Conservation (phyloP, 2,329 filamentous ascomycete genomes). For the Fusarium phyllophilum region DNA sequence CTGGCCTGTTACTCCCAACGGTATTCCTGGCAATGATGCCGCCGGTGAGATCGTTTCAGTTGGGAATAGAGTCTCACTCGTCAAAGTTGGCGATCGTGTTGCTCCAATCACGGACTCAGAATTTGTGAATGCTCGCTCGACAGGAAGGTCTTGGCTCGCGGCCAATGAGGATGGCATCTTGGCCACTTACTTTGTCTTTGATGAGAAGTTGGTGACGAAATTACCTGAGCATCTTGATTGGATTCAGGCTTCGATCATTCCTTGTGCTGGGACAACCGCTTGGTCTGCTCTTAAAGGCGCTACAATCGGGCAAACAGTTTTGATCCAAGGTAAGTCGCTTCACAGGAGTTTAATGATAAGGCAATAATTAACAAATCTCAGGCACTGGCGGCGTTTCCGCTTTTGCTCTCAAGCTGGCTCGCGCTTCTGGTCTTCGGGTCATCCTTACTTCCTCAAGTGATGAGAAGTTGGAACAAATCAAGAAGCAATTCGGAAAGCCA, state of each 20-base stretch:
- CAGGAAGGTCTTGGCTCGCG: slow-evolving; percentile 54
- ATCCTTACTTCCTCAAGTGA: slow-evolving; percentile 64
- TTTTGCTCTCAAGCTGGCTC: slow-evolving; percentile 56
- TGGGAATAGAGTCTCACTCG: slow-evolving; percentile 47
- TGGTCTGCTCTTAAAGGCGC: slow-evolving; percentile 56
- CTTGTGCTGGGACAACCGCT: slow-evolving; percentile 57
- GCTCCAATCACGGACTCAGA: slow-evolving; percentile 53
- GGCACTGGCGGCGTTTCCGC: slow-evolving; percentile 55
- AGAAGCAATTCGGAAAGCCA: slow-evolving; percentile 53
- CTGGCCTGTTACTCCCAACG: slow-evolving; percentile 51
- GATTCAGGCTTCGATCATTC: slow-evolving; percentile 50
- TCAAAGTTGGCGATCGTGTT: slow-evolving; percentile 51
- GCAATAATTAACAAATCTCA: neutral
- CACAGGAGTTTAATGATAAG: neutral
- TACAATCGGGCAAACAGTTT: slow-evolving; percentile 51
- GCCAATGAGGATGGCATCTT: slow-evolving; percentile 57
- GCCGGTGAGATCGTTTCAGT: slow-evolving; percentile 53
- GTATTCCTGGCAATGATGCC: slow-evolving; percentile 52
- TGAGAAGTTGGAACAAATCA: slow-evolving; percentile 57
- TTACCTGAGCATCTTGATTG: slow-evolving; percentile 52
- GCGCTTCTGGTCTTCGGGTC: slow-evolving; percentile 60
- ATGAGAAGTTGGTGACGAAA: slow-evolving; percentile 50
- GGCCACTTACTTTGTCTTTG: slow-evolving; percentile 54
- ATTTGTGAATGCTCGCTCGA: slow-evolving; percentile 52
- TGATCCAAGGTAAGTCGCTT: slow-evolving; percentile 53